phyloP scores from a whole-genome alignment of 2,329 filamentous ascomycete genomes.

The Colletotrichum sp. region DNA sequence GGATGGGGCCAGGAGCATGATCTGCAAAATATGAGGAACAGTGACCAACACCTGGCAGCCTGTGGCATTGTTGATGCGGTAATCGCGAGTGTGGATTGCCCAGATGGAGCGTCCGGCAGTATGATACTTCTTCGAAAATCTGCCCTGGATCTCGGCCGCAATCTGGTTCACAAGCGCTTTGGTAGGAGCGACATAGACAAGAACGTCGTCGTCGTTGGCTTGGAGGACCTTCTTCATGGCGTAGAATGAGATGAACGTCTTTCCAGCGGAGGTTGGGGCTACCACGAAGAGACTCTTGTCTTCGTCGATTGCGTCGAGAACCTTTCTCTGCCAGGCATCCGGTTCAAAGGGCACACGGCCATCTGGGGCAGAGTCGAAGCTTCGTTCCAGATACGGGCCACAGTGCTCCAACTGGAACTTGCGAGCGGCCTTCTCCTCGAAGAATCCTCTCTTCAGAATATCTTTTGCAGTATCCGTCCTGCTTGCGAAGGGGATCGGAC shows the following conservation, averaged over 20 bases:
- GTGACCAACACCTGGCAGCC: conserved; percentile 79
- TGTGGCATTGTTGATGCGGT: conserved; percentile 73
- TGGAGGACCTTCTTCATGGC: conserved; percentile 79
- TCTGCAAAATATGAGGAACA: conserved; percentile 78
- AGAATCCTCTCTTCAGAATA: background rate
- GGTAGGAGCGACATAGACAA: conserved; percentile 82
- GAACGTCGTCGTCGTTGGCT: conserved; percentile 68
- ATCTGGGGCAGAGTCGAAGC: conserved; percentile 71
- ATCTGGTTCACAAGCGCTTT: conserved; percentile 87
- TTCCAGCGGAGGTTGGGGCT: conserved; percentile 79
- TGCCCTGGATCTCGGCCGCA: conserved; percentile 76
- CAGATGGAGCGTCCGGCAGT: conserved; percentile 71
- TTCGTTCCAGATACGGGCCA: conserved; percentile 77
- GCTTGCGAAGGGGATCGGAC: background rate
- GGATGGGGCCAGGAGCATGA: conserved; percentile 71
- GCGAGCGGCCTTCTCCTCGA: background rate
- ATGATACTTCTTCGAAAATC: conserved; percentile 71
- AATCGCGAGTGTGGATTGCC: conserved; percentile 79
- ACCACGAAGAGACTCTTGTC: conserved; percentile 75
- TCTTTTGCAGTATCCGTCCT: background rate
- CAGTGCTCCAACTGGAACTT: conserved; percentile 72
- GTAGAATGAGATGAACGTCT: conserved; percentile 85
- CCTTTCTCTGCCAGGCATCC: conserved; percentile 76
- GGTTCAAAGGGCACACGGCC: conserved; percentile 72
- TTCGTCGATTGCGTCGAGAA: conserved; percentile 74